Evolutionary conservation across 306 rosid genomes (phyloP), one percentile per base, ranked within the genome.

Genomic region (Sesbania bispinosa): DNA sequence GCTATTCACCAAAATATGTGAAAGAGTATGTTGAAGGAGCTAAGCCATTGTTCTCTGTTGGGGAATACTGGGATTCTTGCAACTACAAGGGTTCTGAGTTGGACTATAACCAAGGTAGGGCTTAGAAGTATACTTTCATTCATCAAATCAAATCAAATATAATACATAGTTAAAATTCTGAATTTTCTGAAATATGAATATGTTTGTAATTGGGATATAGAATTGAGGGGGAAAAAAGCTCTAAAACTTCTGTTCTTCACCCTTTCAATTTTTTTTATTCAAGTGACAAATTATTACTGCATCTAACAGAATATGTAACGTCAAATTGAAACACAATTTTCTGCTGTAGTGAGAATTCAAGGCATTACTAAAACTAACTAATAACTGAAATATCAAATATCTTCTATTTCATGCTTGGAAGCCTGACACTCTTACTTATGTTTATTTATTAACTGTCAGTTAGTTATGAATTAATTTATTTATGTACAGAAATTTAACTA

Each of bases 41-140:
- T 59, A 94, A 85, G 79, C 96, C 98, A 48, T 20, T 86, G 58
- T 90, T 90, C 81, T 77, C 85, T 75, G 89, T 90, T 30, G 98
- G 98, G 67, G 98, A 94, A 57, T 87, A 66, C 58, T 94, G 97
- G 95, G 95, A 90, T 87, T 78, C 96, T 69, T 94, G 97, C 88
- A 90, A 82, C 79, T 94, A 94, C 71, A 76, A 52, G 45, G 89
- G 84, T 65, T 59, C 73, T 63, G 67, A n/a, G 41, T 82, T 94
- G 83, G 98, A 88, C 81, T 84, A 86, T 74, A 90, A 94, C 81
- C 97, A 94, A 86, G 98, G 98, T 90, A 8, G 6, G 29, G 32
- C 43, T 45, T 74, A 35, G 13, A 51, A 27, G 10, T 20, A 29
- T 43, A 6, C 16, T 14, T 19, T 16, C 11, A 11, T 11, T 46